Evolutionary conservation across 257 asterid genomes (phyloP).

Genomic region (Gentiana dahurica): DNA sequence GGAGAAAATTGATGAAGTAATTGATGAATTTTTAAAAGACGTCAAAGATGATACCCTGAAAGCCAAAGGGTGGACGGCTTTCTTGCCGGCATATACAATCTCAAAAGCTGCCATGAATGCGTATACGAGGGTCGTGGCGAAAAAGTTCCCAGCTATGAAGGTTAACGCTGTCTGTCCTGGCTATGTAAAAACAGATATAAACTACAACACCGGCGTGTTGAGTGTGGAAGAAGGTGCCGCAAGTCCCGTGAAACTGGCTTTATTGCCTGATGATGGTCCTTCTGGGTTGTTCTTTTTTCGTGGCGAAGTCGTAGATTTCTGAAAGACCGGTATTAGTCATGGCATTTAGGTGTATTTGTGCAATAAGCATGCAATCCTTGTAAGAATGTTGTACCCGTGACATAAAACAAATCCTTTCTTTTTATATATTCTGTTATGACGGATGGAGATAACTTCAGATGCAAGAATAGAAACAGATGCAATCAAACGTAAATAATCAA

Average conservation of each 20-base stretch:
- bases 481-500: no score
- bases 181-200: conserved; percentile 40
- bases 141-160: conserved; percentile 18
- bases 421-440: no score
- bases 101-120: conserved; percentile 57
- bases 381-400: no score
- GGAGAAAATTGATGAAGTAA: conserved; percentile 36
- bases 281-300: conserved; percentile 33
- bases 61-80: conserved; percentile 48
- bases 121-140: conserved; percentile 43
- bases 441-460: no score
- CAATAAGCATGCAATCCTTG: no score
- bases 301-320: conserved; percentile 31
- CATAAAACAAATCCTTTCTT: no score
- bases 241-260: conserved; percentile 35
- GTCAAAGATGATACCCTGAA: conserved; percentile 25
- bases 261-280: conserved; percentile 49
- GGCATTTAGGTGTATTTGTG: no score
- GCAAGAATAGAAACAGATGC: no score
- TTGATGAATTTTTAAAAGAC: conserved; percentile 37
- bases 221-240: conserved; percentile 48
- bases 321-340: not conserved
- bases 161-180: conserved; percentile 56
- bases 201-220: conserved; percentile 24
- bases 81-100: conserved; percentile 23